Evolutionary conservation across 2,329 filamentous ascomycete species (phyloP).

Genomic region (Ophiobolus disseminans): DNA sequence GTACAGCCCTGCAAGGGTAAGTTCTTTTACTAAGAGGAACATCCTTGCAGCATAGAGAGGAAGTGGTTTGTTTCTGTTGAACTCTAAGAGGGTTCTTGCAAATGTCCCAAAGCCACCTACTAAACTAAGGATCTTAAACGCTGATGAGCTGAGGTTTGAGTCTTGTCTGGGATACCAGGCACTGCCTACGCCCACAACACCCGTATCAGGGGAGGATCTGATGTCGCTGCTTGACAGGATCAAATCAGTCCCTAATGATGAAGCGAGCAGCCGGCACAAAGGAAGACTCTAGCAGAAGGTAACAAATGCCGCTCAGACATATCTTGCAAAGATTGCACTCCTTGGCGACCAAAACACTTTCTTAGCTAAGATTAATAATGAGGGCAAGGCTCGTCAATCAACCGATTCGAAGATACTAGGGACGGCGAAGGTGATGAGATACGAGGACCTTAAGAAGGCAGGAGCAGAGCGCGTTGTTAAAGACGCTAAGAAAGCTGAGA

Average conservation of each 20-base stretch:
- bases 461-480: constrained; percentile 18
- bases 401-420: constrained; percentile 25
- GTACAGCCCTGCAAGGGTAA: constrained; percentile 22
- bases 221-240: constrained; percentile 2
- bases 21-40: constrained; percentile 29
- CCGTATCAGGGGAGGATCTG: neutral
- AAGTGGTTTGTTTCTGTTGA: constrained; percentile 30
- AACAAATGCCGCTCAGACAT: neutral
- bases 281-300: constrained; percentile 20
- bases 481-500: constrained; percentile 7
- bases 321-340: neutral
- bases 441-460: constrained; percentile 27
- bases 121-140: constrained; percentile 11
- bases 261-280: constrained; percentile 8
- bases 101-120: constrained; percentile 22
- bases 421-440: constrained; percentile 32
- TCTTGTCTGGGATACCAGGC: neutral
- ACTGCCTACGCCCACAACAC: neutral
- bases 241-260: neutral
- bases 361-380: constrained; percentile 30
- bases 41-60: constrained; percentile 30
- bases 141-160: neutral
- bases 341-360: constrained; percentile 1
- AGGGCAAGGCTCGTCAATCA: constrained; percentile 23
- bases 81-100: constrained; percentile 34